A percentile compares a stretch with the other conserved stretches of the same genome.
Evolutionary conservation across 805 yeast genomes (phyloP).

Genomic region (Yamadazyma paraphyllophila): DNA sequence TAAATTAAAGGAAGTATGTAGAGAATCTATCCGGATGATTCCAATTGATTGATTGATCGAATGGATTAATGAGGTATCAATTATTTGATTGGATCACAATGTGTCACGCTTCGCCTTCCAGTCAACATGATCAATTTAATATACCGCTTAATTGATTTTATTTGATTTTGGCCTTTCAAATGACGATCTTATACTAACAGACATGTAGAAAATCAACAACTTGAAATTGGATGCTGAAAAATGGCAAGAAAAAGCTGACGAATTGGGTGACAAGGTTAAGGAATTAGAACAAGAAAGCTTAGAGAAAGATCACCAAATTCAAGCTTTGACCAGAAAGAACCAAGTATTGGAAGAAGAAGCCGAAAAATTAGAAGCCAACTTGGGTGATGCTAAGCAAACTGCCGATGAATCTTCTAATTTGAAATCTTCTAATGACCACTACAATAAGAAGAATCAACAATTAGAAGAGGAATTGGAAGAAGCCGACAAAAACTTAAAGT

Average conservation of each 20-base stretch:
- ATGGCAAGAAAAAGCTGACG: conserved; percentile 97
- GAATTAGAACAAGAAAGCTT: conserved; percentile 87
- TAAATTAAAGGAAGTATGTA: conserved; percentile 58
- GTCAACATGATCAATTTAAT: neutral
- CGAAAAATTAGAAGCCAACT: conserved; percentile 73
- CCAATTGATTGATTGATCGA: neutral
- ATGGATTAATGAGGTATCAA: conserved; percentile 1
- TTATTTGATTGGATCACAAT: neutral
- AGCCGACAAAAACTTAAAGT: conserved; percentile 86
- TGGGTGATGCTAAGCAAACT: conserved; percentile 73
- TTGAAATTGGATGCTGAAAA: conserved; percentile 93
- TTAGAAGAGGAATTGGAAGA: conserved; percentile 90
- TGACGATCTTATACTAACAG: conserved; percentile 10
- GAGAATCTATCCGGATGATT: neutral
- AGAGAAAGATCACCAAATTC: conserved; percentile 93
- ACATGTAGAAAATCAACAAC: conserved; percentile 70
- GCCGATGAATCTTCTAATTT: conserved; percentile 90
- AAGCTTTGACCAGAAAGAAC: conserved; percentile 88
- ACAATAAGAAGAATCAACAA: conserved; percentile 82
- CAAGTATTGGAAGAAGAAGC: conserved; percentile 80
- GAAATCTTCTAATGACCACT: conserved; percentile 86
- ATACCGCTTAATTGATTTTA: no score
- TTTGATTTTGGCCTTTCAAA: no score
- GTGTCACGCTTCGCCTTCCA: conserved; percentile 2
- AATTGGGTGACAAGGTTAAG: conserved; percentile 74